Base-by-base conservation (phyloP, 805 yeast species). In the Candida insectorum region DNA sequence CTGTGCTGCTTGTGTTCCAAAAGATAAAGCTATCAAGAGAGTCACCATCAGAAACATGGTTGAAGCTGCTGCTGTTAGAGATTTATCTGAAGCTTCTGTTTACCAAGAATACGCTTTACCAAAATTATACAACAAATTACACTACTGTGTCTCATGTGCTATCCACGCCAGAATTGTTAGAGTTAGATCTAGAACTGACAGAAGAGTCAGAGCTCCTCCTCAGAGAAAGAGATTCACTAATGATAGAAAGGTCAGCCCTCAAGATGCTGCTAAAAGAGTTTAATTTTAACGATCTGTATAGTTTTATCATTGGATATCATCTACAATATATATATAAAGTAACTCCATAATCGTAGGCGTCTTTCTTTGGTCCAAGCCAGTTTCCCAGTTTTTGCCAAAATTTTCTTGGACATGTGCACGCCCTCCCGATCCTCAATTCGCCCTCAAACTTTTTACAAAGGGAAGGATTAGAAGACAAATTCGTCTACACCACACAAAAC, bases 11-110 rank as follows among this genome's bases (percentile, higher is more conserved):
- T 86, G 95, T 79, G 96, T 93, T 62, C 97, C 98, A 71, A 93
- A 93, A 85, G 99, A 93, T 74, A 93, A 93, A 85, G 97, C 98
- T 73, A 93, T 93, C 86, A 93, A 93, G 93, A 87, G 99, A 79
- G 95, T 93, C 81, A 88, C 96, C 74, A 83, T 93, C 85, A 86
- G 97, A 81, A 93, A 93, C 95, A 93, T 93, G 91, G 99, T 93
- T 62, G 99, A 93, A 81, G 93, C 96, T 59, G 98, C 98, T 71
- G 93, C 98, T 64, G 95, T 93, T 68, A 89, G 99, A 83, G 99
- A 93, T 76, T 80, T 93, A 74, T 85, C 96, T 60, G 99, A 93
- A 77, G 98, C 98, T 62, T 89, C 97, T 44, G 97, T 93, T 62
- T 93, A 93, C 85, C 79, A 85, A 63, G 98, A 93, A 81, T 93